phyloP scores from a whole-genome alignment of 73 alveolate genomes.

The Symbiodinium pilosum region DNA sequence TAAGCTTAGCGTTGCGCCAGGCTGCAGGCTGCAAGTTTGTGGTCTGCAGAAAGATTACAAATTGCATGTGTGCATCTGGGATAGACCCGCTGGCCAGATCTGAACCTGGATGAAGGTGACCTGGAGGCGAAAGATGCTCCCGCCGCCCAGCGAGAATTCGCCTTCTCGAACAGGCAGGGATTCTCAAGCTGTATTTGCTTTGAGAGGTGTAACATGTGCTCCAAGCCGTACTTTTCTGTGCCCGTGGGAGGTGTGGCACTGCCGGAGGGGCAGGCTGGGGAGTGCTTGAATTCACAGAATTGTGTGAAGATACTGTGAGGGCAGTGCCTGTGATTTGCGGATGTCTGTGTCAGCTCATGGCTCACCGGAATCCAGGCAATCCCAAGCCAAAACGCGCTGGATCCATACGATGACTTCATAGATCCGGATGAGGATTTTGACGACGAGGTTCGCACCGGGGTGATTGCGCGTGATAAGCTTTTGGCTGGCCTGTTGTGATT shows the following conservation, averaged over 20 bases:
- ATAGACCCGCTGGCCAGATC: not conserved
- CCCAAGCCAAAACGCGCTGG: not conserved
- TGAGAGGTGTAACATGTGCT: too few species aligned
- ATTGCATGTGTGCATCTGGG: too few species aligned
- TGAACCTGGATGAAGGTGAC: too few species aligned
- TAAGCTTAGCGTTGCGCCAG: not conserved
- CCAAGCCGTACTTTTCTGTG: too few species aligned
- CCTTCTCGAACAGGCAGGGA: conserved; percentile 17
- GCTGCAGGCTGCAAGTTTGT: not conserved
- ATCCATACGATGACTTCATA: not conserved
- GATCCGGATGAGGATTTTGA: not conserved
- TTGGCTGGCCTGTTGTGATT: not conserved
- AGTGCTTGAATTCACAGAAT: not conserved
- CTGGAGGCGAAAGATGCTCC: conserved; percentile 75
- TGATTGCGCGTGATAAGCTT: not conserved
- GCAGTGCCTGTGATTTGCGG: not conserved
- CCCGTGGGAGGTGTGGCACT: not conserved
- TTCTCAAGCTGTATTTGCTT: too few species aligned
- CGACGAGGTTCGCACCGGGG: not conserved
- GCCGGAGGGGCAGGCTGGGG: conserved; percentile 5
- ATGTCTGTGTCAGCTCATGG: not conserved
- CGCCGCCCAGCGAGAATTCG: conserved; percentile 9
- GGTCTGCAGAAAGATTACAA: not conserved
- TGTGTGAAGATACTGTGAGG: not conserved
- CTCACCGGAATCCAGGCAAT: not conserved